Evolutionary conservation across 495 filamentous ascomycete genomes (phyloP).

Genomic region (Mycothermus thermophilus): DNA sequence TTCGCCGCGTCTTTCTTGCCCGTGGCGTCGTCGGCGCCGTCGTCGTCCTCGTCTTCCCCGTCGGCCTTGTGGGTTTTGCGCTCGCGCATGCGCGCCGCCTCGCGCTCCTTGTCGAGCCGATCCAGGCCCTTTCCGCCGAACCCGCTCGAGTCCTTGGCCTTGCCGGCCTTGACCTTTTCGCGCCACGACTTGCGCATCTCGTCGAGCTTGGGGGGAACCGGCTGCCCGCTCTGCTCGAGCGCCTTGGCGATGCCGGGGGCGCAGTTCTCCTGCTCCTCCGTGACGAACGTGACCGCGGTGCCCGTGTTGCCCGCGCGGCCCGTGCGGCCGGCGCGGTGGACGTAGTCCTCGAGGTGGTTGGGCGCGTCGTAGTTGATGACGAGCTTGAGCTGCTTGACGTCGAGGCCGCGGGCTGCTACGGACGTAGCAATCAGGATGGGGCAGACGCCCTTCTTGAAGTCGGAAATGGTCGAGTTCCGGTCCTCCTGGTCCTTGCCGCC

Average conservation of each 20-base stretch:
- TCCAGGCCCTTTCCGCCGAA: slow-evolving; percentile 95
- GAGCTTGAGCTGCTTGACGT: slow-evolving; percentile 91
- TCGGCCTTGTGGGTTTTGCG: slow-evolving; percentile 82
- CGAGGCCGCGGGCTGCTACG: slow-evolving; percentile 86
- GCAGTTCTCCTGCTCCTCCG: slow-evolving; percentile 80
- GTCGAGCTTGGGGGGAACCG: slow-evolving; percentile 52
- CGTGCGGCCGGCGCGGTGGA: slow-evolving; percentile 88
- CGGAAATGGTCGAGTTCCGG: slow-evolving; percentile 82
- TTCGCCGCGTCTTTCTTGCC: slow-evolving; percentile 53
- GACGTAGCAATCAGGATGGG: slow-evolving; percentile 90
- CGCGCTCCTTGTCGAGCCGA: slow-evolving; percentile 77
- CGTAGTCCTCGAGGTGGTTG: slow-evolving; percentile 95
- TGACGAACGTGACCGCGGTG: slow-evolving; percentile 89
- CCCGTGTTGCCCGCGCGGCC: slow-evolving; percentile 91
- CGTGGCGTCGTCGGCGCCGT: slow-evolving; percentile 40
- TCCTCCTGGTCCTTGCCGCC: slow-evolving; percentile 94
- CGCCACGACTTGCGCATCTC: slow-evolving; percentile 53
- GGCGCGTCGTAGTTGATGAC: slow-evolving; percentile 96
- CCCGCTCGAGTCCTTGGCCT: slow-evolving; percentile 74
- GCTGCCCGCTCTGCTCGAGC: slow-evolving; percentile 76
- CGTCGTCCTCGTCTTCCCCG: slow-evolving; percentile 75
- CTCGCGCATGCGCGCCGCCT: slow-evolving; percentile 68
- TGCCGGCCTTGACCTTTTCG: slow-evolving; percentile 84
- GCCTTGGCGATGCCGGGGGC: slow-evolving; percentile 85
- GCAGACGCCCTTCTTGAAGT: slow-evolving; percentile 85